phyloP scores from a whole-genome alignment of 345 rosid genomes.

The Arabis alpina region DNA sequence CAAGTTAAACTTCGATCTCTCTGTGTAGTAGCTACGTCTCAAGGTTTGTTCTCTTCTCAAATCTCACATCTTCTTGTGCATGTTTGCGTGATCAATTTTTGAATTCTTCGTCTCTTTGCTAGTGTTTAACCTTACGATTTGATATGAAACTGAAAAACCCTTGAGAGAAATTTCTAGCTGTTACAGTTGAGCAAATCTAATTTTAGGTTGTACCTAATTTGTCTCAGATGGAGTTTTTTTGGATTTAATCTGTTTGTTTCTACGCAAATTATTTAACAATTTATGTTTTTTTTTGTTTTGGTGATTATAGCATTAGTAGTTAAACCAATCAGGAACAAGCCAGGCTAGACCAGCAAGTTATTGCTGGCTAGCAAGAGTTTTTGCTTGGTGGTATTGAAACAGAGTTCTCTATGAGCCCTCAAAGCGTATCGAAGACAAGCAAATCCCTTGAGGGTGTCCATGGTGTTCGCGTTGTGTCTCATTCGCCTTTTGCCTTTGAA shows the following conservation, averaged over 20 bases:
- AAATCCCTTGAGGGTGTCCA: conserved; percentile 71
- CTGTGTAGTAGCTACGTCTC: not conserved
- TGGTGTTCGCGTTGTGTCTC: conserved; percentile 79
- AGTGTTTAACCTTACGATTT: not conserved
- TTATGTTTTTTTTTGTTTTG: conserved; percentile 8
- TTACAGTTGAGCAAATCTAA: conserved; percentile 21
- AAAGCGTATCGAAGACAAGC: conserved; percentile 45
- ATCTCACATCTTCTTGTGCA: conserved; percentile 1
- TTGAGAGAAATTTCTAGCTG: not conserved
- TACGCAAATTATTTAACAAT: not conserved
- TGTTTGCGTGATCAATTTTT: not conserved
- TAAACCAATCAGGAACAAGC: conserved; percentile 14
- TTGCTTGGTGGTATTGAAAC: conserved; percentile 23
- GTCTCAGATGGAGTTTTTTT: not conserved
- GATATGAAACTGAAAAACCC: conserved; percentile 2
- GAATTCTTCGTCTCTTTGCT: not conserved
- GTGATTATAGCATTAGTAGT: conserved; percentile 26
- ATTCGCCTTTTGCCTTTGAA: conserved; percentile 65
- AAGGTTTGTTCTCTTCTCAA: conserved; percentile 29
- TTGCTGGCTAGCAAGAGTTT: conserved; percentile 61
- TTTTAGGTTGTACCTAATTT: conserved; percentile 8
- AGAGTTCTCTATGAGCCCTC: conserved; percentile 55
- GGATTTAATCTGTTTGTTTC: not conserved
- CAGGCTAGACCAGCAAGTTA: conserved; percentile 57
- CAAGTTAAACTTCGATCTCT: conserved; percentile 14